Conservation (phyloP, 2,329 filamentous ascomycete genomes). For the Trichoderma simmonsii region DNA sequence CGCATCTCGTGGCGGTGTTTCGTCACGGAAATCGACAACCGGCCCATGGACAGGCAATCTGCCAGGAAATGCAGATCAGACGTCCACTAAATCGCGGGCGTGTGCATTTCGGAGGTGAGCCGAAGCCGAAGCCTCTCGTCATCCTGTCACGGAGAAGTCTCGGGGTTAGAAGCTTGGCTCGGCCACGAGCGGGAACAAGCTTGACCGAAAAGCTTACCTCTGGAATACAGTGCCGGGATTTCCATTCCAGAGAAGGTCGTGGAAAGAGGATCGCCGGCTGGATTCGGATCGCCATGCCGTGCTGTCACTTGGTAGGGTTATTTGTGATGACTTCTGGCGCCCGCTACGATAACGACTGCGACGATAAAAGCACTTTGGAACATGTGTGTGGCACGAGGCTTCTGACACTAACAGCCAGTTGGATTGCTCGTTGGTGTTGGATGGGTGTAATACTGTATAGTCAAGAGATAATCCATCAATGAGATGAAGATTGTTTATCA, state of each 20-base stretch:
- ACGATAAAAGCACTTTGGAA: background rate
- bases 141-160: conserved; percentile 1
- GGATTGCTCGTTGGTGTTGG: background rate
- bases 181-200: background rate
- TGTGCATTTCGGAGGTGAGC: background rate
- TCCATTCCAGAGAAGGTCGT: background rate
- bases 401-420: background rate
- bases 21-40: background rate
- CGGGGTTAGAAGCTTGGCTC: background rate
- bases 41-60: background rate
- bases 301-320: background rate
- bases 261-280: background rate
- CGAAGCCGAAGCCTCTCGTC: background rate
- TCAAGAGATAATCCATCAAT: background rate
- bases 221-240: background rate
- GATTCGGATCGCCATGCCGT: background rate
- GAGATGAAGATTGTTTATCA: background rate
- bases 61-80: background rate
- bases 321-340: background rate
- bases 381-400: background rate
- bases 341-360: background rate
- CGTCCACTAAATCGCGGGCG: background rate
- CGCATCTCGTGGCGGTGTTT: background rate
- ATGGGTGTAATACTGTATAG: background rate
- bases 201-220: conserved; percentile 2